phyloP scores from a whole-genome alignment of 768 basidiomycete species.

The Amanita thiersii region DNA sequence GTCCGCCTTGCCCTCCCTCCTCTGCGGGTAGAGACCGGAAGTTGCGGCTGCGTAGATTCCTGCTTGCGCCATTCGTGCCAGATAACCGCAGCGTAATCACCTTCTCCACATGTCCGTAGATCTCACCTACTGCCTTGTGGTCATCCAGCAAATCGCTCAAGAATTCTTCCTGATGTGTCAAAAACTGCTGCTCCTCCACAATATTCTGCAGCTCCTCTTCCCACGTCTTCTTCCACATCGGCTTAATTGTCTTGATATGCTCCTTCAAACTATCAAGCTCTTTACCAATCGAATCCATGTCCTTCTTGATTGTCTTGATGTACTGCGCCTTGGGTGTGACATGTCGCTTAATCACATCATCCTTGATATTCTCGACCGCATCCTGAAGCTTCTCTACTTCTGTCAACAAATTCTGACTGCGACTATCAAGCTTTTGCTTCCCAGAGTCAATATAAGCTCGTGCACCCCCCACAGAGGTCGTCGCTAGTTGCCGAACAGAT shows the following conservation, averaged over 20 bases:
- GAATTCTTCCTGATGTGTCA: conserved; percentile 90
- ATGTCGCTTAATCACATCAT: conserved; percentile 86
- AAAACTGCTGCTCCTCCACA: conserved; percentile 93
- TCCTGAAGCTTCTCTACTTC: conserved; percentile 93
- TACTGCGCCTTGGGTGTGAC: conserved; percentile 72
- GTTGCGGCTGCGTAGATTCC: conserved; percentile 26
- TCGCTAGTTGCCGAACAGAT: conserved; percentile 82
- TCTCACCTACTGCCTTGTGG: conserved; percentile 78
- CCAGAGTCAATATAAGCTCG: conserved; percentile 86
- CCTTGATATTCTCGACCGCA: conserved; percentile 78
- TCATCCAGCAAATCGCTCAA: conserved; percentile 85
- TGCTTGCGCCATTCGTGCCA: conserved; percentile 26
- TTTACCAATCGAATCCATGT: conserved; percentile 53
- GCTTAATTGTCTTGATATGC: conserved; percentile 84
- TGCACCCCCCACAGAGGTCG: conserved; percentile 73
- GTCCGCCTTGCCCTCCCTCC: conserved; percentile 56
- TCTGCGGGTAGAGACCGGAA: conserved; percentile 60
- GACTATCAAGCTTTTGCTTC: conserved; percentile 83
- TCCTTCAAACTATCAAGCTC: conserved; percentile 74
- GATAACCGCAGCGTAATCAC: conserved; percentile 66
- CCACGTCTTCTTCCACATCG: conserved; percentile 99
- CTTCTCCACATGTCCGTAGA: conserved; percentile 88
- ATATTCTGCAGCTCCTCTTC: conserved; percentile 93
- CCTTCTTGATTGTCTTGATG: conserved; percentile 64
- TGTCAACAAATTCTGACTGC: conserved; percentile 85